A percentile compares a stretch with the other conserved stretches of the same genome.
Evolutionary conservation across 169 alveolate species (phyloP).

Genomic region (Eimeria falciformis): DNA sequence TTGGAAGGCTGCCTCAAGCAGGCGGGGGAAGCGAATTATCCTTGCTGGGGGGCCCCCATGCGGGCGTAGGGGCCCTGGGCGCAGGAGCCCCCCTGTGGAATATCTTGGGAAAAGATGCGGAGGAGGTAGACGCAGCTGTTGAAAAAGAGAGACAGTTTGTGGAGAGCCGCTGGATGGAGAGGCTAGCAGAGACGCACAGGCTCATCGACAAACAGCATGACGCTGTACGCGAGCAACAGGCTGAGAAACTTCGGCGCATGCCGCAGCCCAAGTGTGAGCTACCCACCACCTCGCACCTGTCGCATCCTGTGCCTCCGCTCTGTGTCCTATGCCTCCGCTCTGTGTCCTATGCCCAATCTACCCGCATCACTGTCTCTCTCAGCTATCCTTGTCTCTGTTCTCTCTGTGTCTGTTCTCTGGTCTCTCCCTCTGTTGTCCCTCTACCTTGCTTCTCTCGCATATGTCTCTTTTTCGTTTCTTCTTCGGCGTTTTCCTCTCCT

Average conservation of each 20-base stretch:
- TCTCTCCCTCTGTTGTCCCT: background rate
- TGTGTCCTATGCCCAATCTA: no score
- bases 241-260: background rate
- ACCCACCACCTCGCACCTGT: background rate
- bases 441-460: background rate
- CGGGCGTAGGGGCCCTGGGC: conserved; percentile 50
- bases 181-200: conserved; percentile 39
- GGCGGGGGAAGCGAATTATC: background rate
- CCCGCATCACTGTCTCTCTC: background rate
- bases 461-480: background rate
- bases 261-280: background rate
- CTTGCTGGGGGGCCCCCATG: background rate
- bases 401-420: background rate
- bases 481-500: background rate
- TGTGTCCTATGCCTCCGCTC: background rate
- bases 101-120: background rate
- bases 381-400: background rate
- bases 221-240: background rate
- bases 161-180: conserved; percentile 21
- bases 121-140: background rate
- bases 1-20: background rate
- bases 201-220: background rate
- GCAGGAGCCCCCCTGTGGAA: conserved; percentile 38
- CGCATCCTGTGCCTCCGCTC: background rate
- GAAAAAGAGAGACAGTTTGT: conserved; percentile 20